Evolutionary conservation across 169 alveolate genomes (phyloP).

Genomic region (Cryptosporidium ubiquitum): DNA sequence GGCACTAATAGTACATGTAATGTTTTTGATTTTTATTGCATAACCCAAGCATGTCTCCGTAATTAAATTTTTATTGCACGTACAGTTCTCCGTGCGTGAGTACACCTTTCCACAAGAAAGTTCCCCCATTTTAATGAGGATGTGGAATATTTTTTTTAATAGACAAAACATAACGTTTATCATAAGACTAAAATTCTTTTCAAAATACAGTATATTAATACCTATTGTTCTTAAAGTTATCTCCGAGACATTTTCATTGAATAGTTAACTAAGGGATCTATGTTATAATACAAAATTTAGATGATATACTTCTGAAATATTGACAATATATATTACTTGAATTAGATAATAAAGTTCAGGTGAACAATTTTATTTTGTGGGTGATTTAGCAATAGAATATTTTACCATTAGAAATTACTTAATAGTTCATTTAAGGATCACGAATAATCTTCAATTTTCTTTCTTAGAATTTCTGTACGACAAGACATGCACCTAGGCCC

Average conservation of each 20-base stretch:
- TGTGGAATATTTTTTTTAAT: background rate
- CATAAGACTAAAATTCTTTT: background rate
- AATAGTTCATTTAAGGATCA: background rate
- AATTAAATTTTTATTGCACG: slow-evolving; percentile 39
- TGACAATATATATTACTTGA: background rate
- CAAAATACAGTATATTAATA: too few relatives aligned
- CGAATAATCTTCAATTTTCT: background rate
- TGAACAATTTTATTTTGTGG: too few relatives aligned
- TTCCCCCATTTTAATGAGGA: background rate
- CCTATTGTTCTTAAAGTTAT: background rate
- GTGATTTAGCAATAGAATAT: background rate
- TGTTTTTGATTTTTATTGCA: slow-evolving; percentile 1
- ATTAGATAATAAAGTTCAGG: background rate
- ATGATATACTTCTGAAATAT: too few relatives aligned
- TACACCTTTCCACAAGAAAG: slow-evolving; percentile 65
- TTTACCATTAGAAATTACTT: background rate
- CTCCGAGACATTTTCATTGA: background rate
- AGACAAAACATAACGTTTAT: background rate
- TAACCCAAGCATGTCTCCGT: slow-evolving; percentile 26
- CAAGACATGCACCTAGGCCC: background rate
- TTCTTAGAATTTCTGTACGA: background rate
- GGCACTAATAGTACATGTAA: slow-evolving; percentile 1
- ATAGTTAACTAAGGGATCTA: background rate
- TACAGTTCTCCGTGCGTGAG: slow-evolving; percentile 71
- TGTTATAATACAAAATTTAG: too few relatives aligned